Base-by-base conservation (phyloP, 2,329 filamentous ascomycete genomes). In the Orbilia quercus region DNA sequence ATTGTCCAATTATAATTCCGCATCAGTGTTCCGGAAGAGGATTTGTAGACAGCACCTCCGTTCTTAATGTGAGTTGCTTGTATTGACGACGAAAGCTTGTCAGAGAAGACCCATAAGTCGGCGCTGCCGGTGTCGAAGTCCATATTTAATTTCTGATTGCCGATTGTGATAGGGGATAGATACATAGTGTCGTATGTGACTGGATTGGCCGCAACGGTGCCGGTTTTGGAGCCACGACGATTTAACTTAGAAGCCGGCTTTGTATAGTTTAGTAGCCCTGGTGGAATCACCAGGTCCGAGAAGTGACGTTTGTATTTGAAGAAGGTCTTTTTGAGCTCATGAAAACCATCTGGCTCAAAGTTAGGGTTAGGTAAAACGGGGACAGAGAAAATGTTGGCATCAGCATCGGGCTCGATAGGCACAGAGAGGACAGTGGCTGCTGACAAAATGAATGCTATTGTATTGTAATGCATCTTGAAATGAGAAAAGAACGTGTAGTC, bases 51-150 rank as follows among this genome's bases (percentile, higher is more conserved):
- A 6, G 83, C 80, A 25, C 69, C 69, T 9, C 60, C 60, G 6
- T 45, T 28, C 34, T 40, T 9, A 25, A 59, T 77, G 80, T 90
- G 89, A 40, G 84, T 83, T 25, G 79, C 77, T 38, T 82, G 83
- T 48, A 82, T 75, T 3, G 78, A 67, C 0, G 81, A 60, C 1
- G 84, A 78, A 38, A 91, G 84, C 62, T 84, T 79, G 14, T 85
- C 87, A 81, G 85, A 90, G 82, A 91, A 90, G 20, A 90, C 85
- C 89, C 89, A 92, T 82, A 91, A 84, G 80, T 91, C 90, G 11
- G 89, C 86, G 1, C 89, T 91, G 65, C 90, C 90, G n/a, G 88
- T 89, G 80, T 92, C 90, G 78, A 92, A 90, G 79, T 91, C 87
- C 79, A 92, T 81, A 78, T 88, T 86, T 66, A 92, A 77, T 2